Evolutionary conservation across 176 grass and related monocot species (phyloP), one percentile per base, ranked within the genome.

Genomic region (Rhipidocladum racemiflorum): DNA sequence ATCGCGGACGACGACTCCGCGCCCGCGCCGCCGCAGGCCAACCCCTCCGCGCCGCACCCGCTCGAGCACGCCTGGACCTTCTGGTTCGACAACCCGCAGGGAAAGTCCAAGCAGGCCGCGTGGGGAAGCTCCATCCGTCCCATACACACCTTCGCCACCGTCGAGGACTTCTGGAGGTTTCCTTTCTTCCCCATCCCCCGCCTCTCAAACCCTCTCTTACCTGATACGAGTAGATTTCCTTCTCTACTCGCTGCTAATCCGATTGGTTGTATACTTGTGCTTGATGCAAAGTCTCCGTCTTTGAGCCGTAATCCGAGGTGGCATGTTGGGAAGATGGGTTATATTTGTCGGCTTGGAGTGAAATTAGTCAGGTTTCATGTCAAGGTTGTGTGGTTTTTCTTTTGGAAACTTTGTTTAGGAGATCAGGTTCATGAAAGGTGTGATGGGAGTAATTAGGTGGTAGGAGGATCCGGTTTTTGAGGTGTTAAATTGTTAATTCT

Each of bases 151-250:
- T 95, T 99, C 89, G 75, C 91, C 71, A 91, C 96, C 42, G 92
- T 91, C 16, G 92, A 99, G 80, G 96, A 98, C 78, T 98, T 98
- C 85, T 98, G 92, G 96, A 69, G 95, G 95, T 97, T 32, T 3
- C 15, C 12, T 10, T 39, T 17, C 1, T 11, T 28, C 3, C 28
- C 28, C 4, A 1, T n/a, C 2, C 2, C 68, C 28, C 24, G 12
- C 39, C 40, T 77, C 16, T 6, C 39, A 7, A 35, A 20, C 56
- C 80, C 77, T 71, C 6, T 23, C 8, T 43, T 49, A 34, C 23
- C 0, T 18, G 2, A 14, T 76, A 21, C 3, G 13, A 21, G 9
- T 70, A 6, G 14, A 55, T 17, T 68, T 25, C 15, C 46, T 49
- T 49, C 46, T 49, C 46, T 15, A 17, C 4, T 49, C 4, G 46